Percentiles rank a stretch among this genome's conserved stretches.
phyloP scores from a whole-genome alignment of 139 green algal species.

The Deuterostichococcus epilithicus region DNA sequence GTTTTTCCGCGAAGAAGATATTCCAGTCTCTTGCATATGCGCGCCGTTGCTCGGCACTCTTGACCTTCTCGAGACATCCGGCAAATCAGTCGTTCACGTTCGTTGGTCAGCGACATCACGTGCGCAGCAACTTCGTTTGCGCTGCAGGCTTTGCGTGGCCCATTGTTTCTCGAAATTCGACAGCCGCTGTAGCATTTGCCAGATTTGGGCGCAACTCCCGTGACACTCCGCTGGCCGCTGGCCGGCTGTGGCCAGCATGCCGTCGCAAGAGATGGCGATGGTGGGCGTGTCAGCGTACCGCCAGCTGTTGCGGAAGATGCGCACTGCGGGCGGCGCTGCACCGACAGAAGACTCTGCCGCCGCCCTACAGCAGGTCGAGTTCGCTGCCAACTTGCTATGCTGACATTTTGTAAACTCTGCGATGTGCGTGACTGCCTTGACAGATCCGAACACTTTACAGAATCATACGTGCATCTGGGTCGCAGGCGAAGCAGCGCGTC shows the following conservation, averaged over 20 bases:
- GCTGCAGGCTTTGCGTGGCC: too few species aligned
- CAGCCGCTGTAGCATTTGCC: background rate
- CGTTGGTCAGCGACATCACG: too few species aligned
- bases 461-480: background rate
- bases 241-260: background rate
- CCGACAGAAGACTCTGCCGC: background rate
- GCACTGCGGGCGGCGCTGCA: too few species aligned
- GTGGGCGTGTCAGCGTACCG: background rate
- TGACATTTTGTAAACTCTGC: background rate
- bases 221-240: too few species aligned
- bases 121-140: too few species aligned
- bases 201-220: too few species aligned
- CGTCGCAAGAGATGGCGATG: background rate
- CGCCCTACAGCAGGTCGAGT: background rate
- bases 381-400: background rate
- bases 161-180: conserved; percentile 10
- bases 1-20: too few species aligned
- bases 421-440: background rate
- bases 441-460: too few species aligned
- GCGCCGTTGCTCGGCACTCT: too few species aligned
- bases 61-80: too few species aligned
- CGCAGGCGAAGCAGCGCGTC: background rate
- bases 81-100: too few species aligned
- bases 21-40: too few species aligned
- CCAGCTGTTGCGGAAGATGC: background rate